Base-by-base conservation (phyloP, 1,139 yeast species). In the Geotrichum australiense region DNA sequence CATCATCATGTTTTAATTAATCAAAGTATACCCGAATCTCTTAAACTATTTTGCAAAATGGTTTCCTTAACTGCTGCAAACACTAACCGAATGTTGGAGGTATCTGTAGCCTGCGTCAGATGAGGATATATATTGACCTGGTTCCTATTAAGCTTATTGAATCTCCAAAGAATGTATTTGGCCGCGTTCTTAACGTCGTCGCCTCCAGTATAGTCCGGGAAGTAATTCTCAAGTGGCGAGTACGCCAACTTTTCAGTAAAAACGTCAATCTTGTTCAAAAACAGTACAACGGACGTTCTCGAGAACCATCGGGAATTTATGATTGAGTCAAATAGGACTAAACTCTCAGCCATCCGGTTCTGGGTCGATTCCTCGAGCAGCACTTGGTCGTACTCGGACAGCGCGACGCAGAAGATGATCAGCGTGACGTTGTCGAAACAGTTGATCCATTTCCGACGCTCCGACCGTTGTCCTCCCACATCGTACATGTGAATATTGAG, bases 231-330 rank as follows among this genome's bases (percentile, higher is more conserved):
- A 51, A 87, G 65, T 2, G 96, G 96, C 12, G 91, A 82, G 50
- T 74, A 72, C 28, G 86, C 84, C 43, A 87, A 65, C 59, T 87
- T 87, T 55, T 84, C 91, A 24, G 93, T 86, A 57, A 87, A 85
- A 1, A 87, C 78, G 64, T 87, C 96, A 53, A 87, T 82, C 61
- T 89, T 87, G 64, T 89, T 87, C 56, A 89, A 71, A 59, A 87
- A 87, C 44, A 89, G 66, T 21, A 87, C 93, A 35, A 87, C 76
- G 0, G 95, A 81, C 3, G 94, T 82, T 51, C 94, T 72, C 26
- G 86, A 73, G 63, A 87, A 87, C 96, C 96, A 87, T 56, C 93
- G 76, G n/a, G 94, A 83, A 63, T 87, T 87, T 34, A 86, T 87
- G 41, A 87, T 93, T 1, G 94, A 83, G 56, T 87, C 96, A 57